Percentiles rank a stretch among this genome's conserved stretches.
Conservation (phyloP, 495 filamentous ascomycete genomes). For the Podospora pseudocomata region DNA sequence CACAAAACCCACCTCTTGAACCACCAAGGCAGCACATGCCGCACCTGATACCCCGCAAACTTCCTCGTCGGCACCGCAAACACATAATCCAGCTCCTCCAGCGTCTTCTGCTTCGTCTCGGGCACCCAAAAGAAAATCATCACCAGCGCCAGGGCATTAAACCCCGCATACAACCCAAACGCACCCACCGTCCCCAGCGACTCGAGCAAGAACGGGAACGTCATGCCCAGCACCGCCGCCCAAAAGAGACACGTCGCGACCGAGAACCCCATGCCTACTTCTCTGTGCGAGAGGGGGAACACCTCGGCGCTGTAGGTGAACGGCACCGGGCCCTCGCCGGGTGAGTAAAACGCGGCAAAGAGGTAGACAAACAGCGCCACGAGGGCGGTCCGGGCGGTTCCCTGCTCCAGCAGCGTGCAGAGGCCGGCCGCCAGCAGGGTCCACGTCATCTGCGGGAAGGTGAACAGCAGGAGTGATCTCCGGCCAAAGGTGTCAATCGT, state of each 20-base stretch:
- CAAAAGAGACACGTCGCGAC: slow-evolving; percentile 67
- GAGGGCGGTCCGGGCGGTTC: slow-evolving; percentile 53
- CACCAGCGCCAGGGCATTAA: slow-evolving; percentile 59
- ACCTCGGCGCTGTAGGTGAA: slow-evolving; percentile 80
- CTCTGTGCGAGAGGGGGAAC: slow-evolving; percentile 69
- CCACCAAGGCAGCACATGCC: slow-evolving; percentile 63
- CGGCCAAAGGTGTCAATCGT: slow-evolving; percentile 86
- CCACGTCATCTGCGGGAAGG: slow-evolving; percentile 83
- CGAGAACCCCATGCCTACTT: slow-evolving; percentile 70
- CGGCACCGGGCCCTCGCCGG: slow-evolving; percentile 78
- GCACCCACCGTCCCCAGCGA: slow-evolving; percentile 51
- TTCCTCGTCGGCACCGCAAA: slow-evolving; percentile 66
- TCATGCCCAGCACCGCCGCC: slow-evolving; percentile 61
- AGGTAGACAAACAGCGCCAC: slow-evolving; percentile 71
- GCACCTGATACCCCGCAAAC: slow-evolving; percentile 63
- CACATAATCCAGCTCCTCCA: slow-evolving; percentile 82
- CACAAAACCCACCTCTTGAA: slow-evolving; percentile 63
- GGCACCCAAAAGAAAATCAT: slow-evolving; percentile 67
- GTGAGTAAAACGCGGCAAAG: slow-evolving; percentile 70
- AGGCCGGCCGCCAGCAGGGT: slow-evolving; percentile 69
- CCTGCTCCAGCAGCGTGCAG: slow-evolving; percentile 57
- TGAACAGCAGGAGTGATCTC: slow-evolving; percentile 71
- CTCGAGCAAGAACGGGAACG: slow-evolving; percentile 61
- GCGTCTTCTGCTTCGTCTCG: slow-evolving; percentile 64
- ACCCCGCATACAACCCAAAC: slow-evolving; percentile 58